Base-by-base conservation (phyloP, 1,284 basidiomycete species). In the Cystobasidiaceae sp. region DNA sequence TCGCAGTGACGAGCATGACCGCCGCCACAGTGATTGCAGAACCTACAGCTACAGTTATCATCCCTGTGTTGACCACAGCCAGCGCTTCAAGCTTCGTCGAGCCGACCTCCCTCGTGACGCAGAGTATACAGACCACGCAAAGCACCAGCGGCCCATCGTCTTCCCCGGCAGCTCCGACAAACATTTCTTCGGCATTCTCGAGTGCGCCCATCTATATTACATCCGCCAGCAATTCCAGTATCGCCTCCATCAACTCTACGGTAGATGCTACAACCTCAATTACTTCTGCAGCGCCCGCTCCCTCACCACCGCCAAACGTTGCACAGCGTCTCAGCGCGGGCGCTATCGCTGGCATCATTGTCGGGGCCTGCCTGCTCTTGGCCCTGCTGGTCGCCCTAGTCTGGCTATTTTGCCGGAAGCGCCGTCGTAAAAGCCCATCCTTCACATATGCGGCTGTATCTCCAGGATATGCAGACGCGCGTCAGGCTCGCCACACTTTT, bases 291-390 rank as follows among this genome's bases (percentile, higher is more conserved):
- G 4, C 39, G 17, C n/a, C 39, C 5, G 27, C 19, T 6, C 45
- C 57, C 8, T 30, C 57, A 0, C 30, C 27, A 0, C 30, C 34
- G 37, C 3, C 37, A 15, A 30, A 9, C 28, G 6, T 50, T 19
- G 34, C 15, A 6, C 19, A 3, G 15, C 27, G 23, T 28, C 13
- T 49, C 11, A 50, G 46, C 13, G 17, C 34, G 27, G 60, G 60
- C 23, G 60, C 49, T 9, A 54, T 52, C 34, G 50, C 32, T 28
- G 60, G 32, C 2, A 44, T 62, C n/a, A 41, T 62, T 11, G 15
- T 62, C 8, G 48, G 28, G 5, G 39, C 34, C 25, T 15, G 44
- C 6, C 23, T 27, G 15, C 8, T 45, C 17, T 13, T 62, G 4
- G 11, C 19, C 8, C 15, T 45, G 2, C 27, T 62, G 0, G 13